Evolutionary conservation across 1,139 yeast species (phyloP).

Genomic region (Geotrichum australiense): DNA sequence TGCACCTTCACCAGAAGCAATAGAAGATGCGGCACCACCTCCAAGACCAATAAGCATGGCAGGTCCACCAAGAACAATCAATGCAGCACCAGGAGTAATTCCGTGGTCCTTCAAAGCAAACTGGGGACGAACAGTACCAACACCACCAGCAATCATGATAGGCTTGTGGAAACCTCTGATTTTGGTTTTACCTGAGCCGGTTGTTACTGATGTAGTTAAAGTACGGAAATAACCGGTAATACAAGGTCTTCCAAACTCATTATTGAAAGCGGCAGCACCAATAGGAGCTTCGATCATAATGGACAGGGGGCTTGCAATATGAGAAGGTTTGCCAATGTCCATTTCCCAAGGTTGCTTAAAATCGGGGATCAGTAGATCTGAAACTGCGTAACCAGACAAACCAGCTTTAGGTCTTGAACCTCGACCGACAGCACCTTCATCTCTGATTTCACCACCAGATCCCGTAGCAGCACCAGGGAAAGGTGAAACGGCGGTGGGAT

Average conservation of each 20-base stretch:
- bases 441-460: slow-evolving; percentile 99
- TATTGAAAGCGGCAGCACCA: slow-evolving; percentile 97
- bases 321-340: slow-evolving; percentile 80
- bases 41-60: slow-evolving; percentile 99
- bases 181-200: slow-evolving; percentile 57
- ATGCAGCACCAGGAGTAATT: slow-evolving; percentile 86
- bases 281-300: slow-evolving; percentile 97
- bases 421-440: slow-evolving; percentile 98
- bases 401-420: slow-evolving; percentile 98
- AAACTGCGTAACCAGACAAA: slow-evolving; percentile 83
- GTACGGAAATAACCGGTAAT: slow-evolving; percentile 97
- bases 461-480: slow-evolving; percentile 99
- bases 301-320: slow-evolving; percentile 87
- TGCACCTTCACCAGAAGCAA: slow-evolving; percentile 92
- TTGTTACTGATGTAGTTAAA: slow-evolving; percentile 68
- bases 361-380: slow-evolving; percentile 82
- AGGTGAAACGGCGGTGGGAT: slow-evolving; percentile 98
- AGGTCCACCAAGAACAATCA: slow-evolving; percentile 95
- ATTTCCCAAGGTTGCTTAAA: slow-evolving; percentile 93
- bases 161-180: slow-evolving; percentile 98
- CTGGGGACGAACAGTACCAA: slow-evolving; percentile 93
- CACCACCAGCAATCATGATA: slow-evolving; percentile 98
- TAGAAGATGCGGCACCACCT: slow-evolving; percentile 98
- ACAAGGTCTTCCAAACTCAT: slow-evolving; percentile 98
- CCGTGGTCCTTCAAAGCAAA: slow-evolving; percentile 81